Conservation (phyloP, 2,329 filamentous ascomycete genomes). For the Diaporthe sp. region DNA sequence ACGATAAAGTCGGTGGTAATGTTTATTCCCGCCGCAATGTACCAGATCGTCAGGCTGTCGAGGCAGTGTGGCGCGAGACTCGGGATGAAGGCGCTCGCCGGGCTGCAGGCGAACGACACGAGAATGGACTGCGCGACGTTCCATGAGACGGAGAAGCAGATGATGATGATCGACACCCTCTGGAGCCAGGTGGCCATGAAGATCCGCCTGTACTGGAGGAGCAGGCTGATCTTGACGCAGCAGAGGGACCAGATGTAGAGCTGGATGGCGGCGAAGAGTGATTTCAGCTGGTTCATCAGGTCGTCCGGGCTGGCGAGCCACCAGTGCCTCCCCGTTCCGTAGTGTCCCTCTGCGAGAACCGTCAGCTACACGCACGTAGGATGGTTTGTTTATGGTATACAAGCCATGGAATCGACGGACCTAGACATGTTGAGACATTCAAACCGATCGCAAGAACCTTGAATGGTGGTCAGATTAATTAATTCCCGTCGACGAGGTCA, state of each 20-base stretch:
- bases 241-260: conserved; percentile 51
- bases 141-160: conserved; percentile 47
- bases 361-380: background rate
- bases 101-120: conserved; percentile 49
- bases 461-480: background rate
- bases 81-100: conserved; percentile 46
- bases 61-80: conserved; percentile 41
- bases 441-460: conserved; percentile 34
- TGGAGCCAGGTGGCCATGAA: conserved; percentile 48
- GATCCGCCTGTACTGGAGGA: conserved; percentile 52
- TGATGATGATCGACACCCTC: conserved; percentile 32
- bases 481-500: background rate
- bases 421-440: conserved; percentile 33
- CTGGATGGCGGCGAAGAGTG: conserved; percentile 36
- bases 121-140: conserved; percentile 46
- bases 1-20: conserved; percentile 54
- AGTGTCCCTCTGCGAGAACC: conserved; percentile 19
- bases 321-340: conserved; percentile 28
- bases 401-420: background rate
- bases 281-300: conserved; percentile 8
- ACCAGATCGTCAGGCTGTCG: conserved; percentile 45
- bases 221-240: conserved; percentile 51
- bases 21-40: conserved; percentile 51
- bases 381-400: background rate
- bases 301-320: conserved; percentile 34